A percentile compares a stretch with the other conserved stretches of the same genome.
phyloP scores from a whole-genome alignment of 1,284 basidiomycete genomes.

The Pascua guehoae region DNA sequence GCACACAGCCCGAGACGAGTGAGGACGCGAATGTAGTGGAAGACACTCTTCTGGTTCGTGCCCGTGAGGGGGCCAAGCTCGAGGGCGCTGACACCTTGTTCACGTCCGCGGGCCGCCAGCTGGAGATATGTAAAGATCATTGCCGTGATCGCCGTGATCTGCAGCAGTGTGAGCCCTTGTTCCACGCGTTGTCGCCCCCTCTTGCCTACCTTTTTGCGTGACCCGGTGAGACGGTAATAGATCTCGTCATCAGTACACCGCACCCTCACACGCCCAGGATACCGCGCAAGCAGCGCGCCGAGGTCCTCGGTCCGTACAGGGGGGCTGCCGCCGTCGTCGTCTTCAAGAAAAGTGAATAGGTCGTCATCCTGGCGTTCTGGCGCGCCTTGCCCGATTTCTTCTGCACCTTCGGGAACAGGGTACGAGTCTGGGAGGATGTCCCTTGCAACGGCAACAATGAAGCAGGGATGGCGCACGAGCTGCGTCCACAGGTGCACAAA shows the following conservation, averaged over 20 bases:
- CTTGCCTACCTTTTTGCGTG: constrained; percentile 29
- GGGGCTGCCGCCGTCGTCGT: constrained; percentile 24
- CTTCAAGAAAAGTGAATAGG: constrained; percentile 23
- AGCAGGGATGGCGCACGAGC: constrained; percentile 29
- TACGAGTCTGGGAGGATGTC: constrained; percentile 23
- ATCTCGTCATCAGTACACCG: constrained; percentile 41
- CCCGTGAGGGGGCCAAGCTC: constrained; percentile 40
- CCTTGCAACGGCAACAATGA: constrained; percentile 29
- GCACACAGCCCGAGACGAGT: constrained; percentile 33
- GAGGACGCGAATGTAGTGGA: constrained; percentile 40
- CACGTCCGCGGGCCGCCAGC: constrained; percentile 16
- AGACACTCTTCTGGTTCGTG: constrained; percentile 39
- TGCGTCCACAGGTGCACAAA: constrained; percentile 37
- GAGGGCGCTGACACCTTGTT: constrained; percentile 15
- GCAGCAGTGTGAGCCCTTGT: constrained; percentile 5
- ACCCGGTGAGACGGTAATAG: constrained; percentile 42
- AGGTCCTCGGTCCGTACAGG: constrained; percentile 19
- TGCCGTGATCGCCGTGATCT: constrained; percentile 34
- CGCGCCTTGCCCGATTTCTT: constrained; percentile 1
- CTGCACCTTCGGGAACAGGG: constrained; percentile 11
- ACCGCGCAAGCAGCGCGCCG: constrained; percentile 24
- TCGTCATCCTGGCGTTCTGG: not conserved
- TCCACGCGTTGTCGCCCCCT: not conserved
- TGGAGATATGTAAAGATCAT: constrained; percentile 32
- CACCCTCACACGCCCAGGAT: constrained; percentile 38